Conservation (phyloP, 768 basidiomycete species). For the Serendipita indica region DNA sequence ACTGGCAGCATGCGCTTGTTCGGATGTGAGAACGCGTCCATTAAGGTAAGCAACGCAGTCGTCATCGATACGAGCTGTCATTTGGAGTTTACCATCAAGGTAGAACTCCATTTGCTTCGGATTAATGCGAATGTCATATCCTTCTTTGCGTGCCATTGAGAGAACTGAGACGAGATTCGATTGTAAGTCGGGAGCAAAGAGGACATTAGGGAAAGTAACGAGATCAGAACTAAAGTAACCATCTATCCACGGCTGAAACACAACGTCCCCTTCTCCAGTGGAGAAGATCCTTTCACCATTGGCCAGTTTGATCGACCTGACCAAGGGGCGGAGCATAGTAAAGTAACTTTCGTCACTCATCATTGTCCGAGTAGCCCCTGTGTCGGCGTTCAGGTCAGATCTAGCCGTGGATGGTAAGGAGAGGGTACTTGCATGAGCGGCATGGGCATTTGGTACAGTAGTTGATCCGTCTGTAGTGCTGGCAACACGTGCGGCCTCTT, state of each 20-base stretch:
- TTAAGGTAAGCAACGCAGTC: conserved; percentile 18
- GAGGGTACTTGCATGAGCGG: conserved; percentile 4
- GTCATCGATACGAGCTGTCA: conserved; percentile 19
- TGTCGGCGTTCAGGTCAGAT: conserved; percentile 6
- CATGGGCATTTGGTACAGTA: neutral
- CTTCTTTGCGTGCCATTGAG: neutral
- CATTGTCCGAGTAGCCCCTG: conserved; percentile 6
- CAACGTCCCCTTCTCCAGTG: neutral
- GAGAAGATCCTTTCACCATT: neutral
- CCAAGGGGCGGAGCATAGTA: neutral
- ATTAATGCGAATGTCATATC: neutral
- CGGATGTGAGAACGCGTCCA: conserved; percentile 14
- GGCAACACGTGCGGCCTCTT: neutral
- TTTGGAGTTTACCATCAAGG: conserved; percentile 3
- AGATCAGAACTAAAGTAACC: neutral
- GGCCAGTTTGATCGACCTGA: neutral
- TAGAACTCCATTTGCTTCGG: neutral
- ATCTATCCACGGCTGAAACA: conserved; percentile 6
- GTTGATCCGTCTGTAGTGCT: neutral
- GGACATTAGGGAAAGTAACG: conserved; percentile 10
- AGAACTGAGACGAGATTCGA: conserved; percentile 11
- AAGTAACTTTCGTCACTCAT: neutral
- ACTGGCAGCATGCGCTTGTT: conserved; percentile 9
- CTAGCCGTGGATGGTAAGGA: neutral
- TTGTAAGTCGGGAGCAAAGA: conserved; percentile 7